Evolutionary conservation across 345 rosid species (phyloP), one percentile per base, ranked within the genome.

Genomic region (Pseudoturritis turrita): DNA sequence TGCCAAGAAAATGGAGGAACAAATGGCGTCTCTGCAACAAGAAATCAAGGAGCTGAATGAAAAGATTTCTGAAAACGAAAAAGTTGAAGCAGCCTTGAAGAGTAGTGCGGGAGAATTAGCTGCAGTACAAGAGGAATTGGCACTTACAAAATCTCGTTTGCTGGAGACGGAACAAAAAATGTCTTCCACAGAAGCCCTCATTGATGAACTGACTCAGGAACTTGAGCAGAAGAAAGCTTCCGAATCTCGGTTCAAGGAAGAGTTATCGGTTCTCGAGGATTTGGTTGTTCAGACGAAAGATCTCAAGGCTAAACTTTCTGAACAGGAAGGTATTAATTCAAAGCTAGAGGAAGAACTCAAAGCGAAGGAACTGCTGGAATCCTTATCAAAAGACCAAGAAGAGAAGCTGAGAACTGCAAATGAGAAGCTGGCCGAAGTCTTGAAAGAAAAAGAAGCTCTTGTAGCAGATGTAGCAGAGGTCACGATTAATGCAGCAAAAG

Each of bases 21-120:
- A 79, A 61, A 75, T 85, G 82, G 80, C 74, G 61, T 18, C 83
- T 40, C 74, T 88, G 45, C 84, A 88, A 65, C 95, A 82, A 73
- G 97, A 95, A 72, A 77, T 91, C 73, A 84, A 86, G 74, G 84
- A 83, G 68, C 71, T 95, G 54, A 69, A 84, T 60, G 86, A 71
- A 52, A 89, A 86, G 82, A 75, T 82, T 65, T 79, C 86, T 26
- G 98, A 88, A 77, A 89, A 81, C 29, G 79, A 81, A 69, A 88
- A 87, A 64, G 80, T 87, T 56, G 91, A 91, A 81, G 87, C 80
- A 41, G 90, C 93, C 37, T 88, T 95, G 51, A 79, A 79, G 77
- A 82, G 76, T 69, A 84, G 85, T n/a, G 74, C 70, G 12, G 78
- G 70, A 45, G 94, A 87, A 50, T 88, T 92, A 72, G 79, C 88